These are phyloP conservation scores for Rosa persica DNA, from an alignment of 306 rosid species.

Conservation along the genomic window DNA sequence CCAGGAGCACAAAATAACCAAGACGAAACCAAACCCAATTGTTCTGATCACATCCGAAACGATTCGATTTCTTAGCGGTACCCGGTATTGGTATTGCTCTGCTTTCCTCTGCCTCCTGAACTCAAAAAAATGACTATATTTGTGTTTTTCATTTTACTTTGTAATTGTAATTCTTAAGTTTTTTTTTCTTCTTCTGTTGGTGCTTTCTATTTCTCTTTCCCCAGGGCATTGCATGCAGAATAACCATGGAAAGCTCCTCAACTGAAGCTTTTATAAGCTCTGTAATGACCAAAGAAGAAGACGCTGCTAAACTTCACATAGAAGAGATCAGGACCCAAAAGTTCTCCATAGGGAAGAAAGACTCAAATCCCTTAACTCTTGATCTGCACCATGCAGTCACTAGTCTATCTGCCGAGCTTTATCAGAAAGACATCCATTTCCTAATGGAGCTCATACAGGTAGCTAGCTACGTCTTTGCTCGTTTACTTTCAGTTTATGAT, in stretches of 20 bases:
- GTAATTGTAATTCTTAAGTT: no score
- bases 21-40: neutral
- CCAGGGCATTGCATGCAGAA: neutral
- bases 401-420: slow-evolving; percentile 16
- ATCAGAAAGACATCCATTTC: slow-evolving; percentile 26
- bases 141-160: neutral
- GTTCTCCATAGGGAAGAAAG: slow-evolving; percentile 18
- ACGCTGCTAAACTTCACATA: neutral
- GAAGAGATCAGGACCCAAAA: slow-evolving; percentile 17
- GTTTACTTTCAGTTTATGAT: neutral
- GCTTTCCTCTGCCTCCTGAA: neutral
- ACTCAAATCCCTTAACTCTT: slow-evolving; percentile 15
- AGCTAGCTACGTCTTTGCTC: neutral
- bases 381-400: slow-evolving; percentile 23
- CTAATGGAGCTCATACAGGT: slow-evolving; percentile 23
- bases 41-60: neutral
- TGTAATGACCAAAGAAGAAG: no score
- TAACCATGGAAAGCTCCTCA: neutral
- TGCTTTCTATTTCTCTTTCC: no score
- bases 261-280: neutral
- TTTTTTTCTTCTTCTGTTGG: no score
- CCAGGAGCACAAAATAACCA: neutral
- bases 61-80: neutral
- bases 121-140: no score
- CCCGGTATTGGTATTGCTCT: neutral